These are phyloP conservation scores for Emmonsia crescens DNA, from an alignment of 2,329 filamentous ascomycete genomes.

Conservation along the genomic window DNA sequence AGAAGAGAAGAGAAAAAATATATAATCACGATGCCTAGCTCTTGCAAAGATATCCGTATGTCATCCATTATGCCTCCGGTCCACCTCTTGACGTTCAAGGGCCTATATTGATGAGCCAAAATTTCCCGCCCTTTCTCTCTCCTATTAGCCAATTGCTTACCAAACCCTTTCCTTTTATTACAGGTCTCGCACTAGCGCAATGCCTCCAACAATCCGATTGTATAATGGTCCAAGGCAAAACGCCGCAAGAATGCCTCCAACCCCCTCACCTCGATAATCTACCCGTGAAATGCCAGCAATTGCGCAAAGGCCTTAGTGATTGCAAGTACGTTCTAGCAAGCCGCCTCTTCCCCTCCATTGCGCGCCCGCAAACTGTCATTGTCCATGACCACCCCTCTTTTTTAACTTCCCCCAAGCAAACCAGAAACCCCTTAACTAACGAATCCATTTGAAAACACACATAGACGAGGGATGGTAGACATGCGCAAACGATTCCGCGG, in stretches of 20 bases:
- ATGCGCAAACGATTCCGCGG: slow-evolving; percentile 98
- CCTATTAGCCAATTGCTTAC: slow-evolving; percentile 1
- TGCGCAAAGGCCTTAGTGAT: slow-evolving; percentile 85
- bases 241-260: slow-evolving; percentile 76
- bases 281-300: slow-evolving; percentile 78
- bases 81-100: not conserved
- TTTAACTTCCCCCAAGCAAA: not conserved
- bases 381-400: not conserved
- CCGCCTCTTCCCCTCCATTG: not conserved
- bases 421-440: not conserved
- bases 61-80: slow-evolving; percentile 12
- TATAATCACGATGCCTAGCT: slow-evolving; percentile 65
- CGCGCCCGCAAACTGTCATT: too few relatives aligned
- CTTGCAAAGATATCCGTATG: slow-evolving; percentile 93
- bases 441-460: not conserved
- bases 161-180: slow-evolving; percentile 3
- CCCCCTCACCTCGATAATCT: slow-evolving; percentile 70
- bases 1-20: not conserved
- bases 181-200: slow-evolving; percentile 82
- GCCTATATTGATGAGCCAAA: not conserved
- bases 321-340: slow-evolving; percentile 57
- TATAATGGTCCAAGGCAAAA: slow-evolving; percentile 83
- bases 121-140: not conserved
- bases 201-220: slow-evolving; percentile 96
- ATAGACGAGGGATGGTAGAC: slow-evolving; percentile 77